These are phyloP conservation scores for Flaveria trinervia DNA, from an alignment of 129 eudicot species.

Conservation along the genomic window DNA sequence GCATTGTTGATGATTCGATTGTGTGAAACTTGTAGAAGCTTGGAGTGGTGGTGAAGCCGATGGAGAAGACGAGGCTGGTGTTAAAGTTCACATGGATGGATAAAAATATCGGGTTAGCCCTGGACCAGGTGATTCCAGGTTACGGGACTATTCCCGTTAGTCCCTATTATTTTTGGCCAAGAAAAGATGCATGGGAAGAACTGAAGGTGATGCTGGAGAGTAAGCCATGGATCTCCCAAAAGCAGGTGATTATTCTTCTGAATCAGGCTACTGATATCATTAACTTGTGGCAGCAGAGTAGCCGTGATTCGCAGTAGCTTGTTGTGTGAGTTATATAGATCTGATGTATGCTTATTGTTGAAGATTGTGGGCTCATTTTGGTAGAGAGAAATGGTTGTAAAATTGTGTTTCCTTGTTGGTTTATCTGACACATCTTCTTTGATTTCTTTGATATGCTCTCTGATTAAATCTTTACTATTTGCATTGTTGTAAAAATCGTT, in stretches of 20 bases:
- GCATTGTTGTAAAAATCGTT: too few relatives aligned
- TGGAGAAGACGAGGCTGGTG: constrained; percentile 75
- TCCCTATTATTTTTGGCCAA: constrained; percentile 93
- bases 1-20: not conserved
- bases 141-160: constrained; percentile 81
- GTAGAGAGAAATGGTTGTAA: not conserved
- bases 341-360: constrained; percentile 22
- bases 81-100: constrained; percentile 96
- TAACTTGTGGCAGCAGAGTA: constrained; percentile 89
- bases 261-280: constrained; percentile 95
- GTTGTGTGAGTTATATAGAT: not conserved
- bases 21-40: constrained; percentile 51
- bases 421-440: not conserved
- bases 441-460: not conserved
- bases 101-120: constrained; percentile 75
- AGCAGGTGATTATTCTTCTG: constrained; percentile 68
- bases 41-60: constrained; percentile 72
- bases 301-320: constrained; percentile 41
- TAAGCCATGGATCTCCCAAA: constrained; percentile 90
- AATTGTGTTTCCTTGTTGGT: not conserved
- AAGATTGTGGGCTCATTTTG: constrained; percentile 21
- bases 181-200: constrained; percentile 98
- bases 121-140: constrained; percentile 90
- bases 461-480: too few relatives aligned
- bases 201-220: constrained; percentile 76